Percentiles rank a stretch among this genome's conserved stretches.
These are phyloP conservation scores for Lupinus albus DNA, from an alignment of 306 rosid species.

Conservation along the genomic window DNA sequence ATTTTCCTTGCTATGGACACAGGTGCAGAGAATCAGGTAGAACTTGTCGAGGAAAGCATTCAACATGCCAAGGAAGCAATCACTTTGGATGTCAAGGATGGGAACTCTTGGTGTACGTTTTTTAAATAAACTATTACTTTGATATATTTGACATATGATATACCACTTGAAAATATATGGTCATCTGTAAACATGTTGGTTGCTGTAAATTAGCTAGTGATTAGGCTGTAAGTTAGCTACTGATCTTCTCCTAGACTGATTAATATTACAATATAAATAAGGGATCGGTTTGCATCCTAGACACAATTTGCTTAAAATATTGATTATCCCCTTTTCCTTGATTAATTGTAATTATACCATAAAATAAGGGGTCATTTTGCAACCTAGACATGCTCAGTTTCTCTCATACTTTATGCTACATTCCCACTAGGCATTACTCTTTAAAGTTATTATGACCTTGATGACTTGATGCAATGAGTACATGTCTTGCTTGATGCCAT, in stretches of 20 bases:
- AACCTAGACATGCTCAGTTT: background rate
- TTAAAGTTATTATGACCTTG: background rate
- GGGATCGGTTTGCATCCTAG: background rate
- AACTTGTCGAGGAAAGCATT: slow-evolving; percentile 94
- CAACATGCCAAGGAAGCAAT: slow-evolving; percentile 88
- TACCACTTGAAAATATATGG: background rate
- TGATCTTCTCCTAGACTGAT: background rate
- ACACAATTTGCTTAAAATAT: background rate
- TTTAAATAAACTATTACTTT: slow-evolving; percentile 19
- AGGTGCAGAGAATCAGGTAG: slow-evolving; percentile 82
- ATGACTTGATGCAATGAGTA: slow-evolving; percentile 2
- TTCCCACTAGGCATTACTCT: background rate
- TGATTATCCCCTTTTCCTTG: slow-evolving; percentile 18
- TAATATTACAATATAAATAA: background rate
- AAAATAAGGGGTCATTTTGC: background rate
- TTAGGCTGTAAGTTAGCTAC: slow-evolving; percentile 15
- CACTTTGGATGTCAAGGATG: slow-evolving; percentile 92
- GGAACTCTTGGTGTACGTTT: slow-evolving; percentile 90
- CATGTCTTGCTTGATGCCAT: background rate
- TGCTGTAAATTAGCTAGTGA: slow-evolving; percentile 8
- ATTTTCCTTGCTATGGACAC: slow-evolving; percentile 34
- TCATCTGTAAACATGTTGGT: slow-evolving; percentile 5
- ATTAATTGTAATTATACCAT: background rate
- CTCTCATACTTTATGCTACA: slow-evolving; percentile 1
- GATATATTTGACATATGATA: slow-evolving; percentile 20